Evolutionary conservation across 2,329 filamentous ascomycete species (phyloP), one percentile per base, ranked within the genome.

Genomic region (Ascochyta fabae): DNA sequence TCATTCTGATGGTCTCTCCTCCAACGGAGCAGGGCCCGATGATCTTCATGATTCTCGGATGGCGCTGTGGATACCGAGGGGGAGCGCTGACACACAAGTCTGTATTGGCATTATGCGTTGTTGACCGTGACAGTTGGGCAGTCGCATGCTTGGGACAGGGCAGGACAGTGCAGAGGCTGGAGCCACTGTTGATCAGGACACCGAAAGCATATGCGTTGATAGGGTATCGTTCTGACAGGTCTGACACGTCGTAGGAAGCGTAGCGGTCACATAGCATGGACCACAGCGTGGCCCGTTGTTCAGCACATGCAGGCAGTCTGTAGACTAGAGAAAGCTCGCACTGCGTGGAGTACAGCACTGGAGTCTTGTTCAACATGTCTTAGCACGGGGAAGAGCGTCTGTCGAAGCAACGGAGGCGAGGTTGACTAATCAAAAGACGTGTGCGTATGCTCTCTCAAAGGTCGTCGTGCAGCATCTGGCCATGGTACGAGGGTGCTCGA

Each of bases 21-120:
- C 36, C 47, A 51, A n/a, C 42, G 53, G 53, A 47, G 23, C 7
- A 34, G n/a, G 6, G 36, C 38, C 47, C 48, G 52, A 38, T 26
- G 52, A 55, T 49, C n/a, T 56, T 22, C 34, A 13, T 22, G 34
- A 36, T 38, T 44, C 47, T 12, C 53, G 53, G 36, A 42, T 50
- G 47, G 53, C 42, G 53, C 47, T 38, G 53, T 36, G 40, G 35
- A 34, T 49, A 44, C 24, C 26, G 27, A 26, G 34, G 6, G 38
- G 38, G 12, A 29, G 52, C 45, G 47, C 42, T 47, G 35, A 33
- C 29, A 34, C 39, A 31, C 3, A 19, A 29, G 41, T 46, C 45
- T 35, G 45, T 39, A 33, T 54, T 54, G 35, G 51, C 39, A 48
- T 29, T 8, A 13, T n/a, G n/a, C 40, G 22, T 19, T 27, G 35